These are phyloP conservation scores for Trichoderma arundinaceum DNA, from an alignment of 2,329 filamentous ascomycete species.

Conservation along the genomic window DNA sequence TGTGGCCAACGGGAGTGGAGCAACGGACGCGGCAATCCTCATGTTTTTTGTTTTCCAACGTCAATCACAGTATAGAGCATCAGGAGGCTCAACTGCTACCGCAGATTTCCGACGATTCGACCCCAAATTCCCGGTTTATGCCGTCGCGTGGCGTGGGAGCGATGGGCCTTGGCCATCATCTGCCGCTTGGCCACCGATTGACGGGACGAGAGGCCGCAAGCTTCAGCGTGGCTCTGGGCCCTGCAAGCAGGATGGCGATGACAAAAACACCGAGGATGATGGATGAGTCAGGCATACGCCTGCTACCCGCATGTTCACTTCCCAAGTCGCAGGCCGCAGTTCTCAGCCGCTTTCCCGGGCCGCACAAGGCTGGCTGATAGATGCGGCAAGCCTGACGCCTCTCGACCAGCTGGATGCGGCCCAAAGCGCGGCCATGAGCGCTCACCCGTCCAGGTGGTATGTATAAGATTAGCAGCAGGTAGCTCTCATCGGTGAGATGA, in stretches of 20 bases:
- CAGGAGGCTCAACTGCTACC: background rate
- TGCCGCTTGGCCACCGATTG: slow-evolving; percentile 1
- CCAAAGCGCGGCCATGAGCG: slow-evolving; percentile 7
- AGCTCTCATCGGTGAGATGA: background rate
- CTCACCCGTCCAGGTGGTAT: background rate
- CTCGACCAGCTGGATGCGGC: slow-evolving; percentile 8
- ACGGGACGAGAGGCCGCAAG: background rate
- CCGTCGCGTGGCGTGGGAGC: background rate
- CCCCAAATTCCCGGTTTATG: background rate
- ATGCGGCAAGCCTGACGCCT: background rate
- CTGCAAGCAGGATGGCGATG: background rate
- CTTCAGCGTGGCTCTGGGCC: background rate
- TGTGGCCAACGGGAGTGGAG: slow-evolving; percentile 20
- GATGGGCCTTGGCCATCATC: background rate
- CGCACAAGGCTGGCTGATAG: background rate
- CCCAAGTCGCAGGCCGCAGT: background rate
- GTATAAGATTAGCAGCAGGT: background rate
- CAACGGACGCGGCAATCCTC: background rate
- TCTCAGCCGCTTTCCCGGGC: background rate
- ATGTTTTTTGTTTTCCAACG: background rate
- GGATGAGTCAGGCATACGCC: too few relatives aligned
- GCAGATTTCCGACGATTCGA: background rate
- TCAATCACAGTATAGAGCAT: background rate
- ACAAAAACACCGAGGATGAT: too few relatives aligned
- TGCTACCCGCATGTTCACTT: too few relatives aligned